Evolutionary conservation across 140 eudicot species (phyloP).

Genomic region (Eryngium alpinum): DNA sequence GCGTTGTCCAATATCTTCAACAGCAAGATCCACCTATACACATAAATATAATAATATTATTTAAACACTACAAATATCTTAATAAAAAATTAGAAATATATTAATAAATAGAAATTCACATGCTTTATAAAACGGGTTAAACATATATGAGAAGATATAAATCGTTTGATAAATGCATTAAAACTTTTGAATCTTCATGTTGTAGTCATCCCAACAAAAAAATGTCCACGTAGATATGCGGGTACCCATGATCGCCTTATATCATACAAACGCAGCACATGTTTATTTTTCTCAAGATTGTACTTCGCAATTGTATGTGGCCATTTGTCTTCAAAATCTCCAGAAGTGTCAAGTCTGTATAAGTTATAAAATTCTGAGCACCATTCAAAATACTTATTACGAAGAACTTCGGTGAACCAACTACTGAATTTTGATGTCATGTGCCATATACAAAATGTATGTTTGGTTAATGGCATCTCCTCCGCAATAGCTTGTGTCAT

Average conservation of each 20-base stretch:
- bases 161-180: background rate
- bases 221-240: background rate
- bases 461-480: background rate
- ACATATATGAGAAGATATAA: background rate
- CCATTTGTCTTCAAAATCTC: background rate
- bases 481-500: background rate
- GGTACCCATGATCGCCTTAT: background rate
- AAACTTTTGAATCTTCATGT: background rate
- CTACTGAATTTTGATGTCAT: background rate
- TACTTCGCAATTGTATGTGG: background rate
- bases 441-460: no score
- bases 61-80: background rate
- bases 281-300: background rate
- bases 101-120: background rate
- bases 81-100: background rate
- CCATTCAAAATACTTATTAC: background rate
- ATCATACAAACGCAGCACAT: background rate
- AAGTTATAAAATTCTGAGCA: background rate
- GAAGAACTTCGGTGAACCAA: background rate
- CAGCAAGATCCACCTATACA: background rate
- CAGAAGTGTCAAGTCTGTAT: background rate
- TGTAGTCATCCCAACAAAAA: background rate
- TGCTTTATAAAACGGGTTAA: background rate
- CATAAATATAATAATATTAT: background rate
- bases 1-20: background rate